Evolutionary conservation across 2,329 filamentous ascomycete genomes (phyloP), one percentile per base, ranked within the genome.

Genomic region (Calonectria hongkongensis): DNA sequence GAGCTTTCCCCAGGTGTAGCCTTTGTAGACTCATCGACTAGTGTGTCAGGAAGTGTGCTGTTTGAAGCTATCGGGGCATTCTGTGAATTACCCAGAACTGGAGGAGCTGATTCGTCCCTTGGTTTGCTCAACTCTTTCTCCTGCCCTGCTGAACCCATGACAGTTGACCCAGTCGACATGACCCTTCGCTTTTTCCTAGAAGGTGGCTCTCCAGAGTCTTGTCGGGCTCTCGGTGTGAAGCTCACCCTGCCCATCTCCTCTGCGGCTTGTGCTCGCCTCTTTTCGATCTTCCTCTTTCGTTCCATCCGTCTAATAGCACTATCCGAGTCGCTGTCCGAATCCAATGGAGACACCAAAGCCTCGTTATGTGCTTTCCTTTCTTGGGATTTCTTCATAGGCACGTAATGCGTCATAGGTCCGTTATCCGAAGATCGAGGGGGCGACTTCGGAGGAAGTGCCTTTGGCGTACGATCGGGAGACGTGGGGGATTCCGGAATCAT

Each of bases 381-480:
- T 62, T 89, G 87, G 0, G 87, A 89, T 62, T 85, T 82, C 51
- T 83, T 81, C 85, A 88, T 86, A 1, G 85, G 84, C 72, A 87
- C 86, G 69, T 89, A 89, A 25, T 84, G 82, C 4, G 80, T 80
- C 51, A 85, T 82, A 0, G 86, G 87, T n/a, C 81, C 80, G 25
- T 75, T 80, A 12, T 73, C 73, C 2, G 75, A 76, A 3, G 76
- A 78, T 51, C 73, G 80, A 10, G 67, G 62, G 21, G 71, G 66
- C 27, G 71, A 70, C n/a, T 54, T 50, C 7, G 77, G 74, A 28
- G 73, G 66, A 48, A 78, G 75, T 3, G 72, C 72, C 47, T 71
- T 71, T 18, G 79, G 78, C 5, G 77, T 78, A 43, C 56, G 68
- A 18, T 76, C 78, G 25, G 79, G 74, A 16, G 78, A 74, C 5